Evolutionary conservation across 805 yeast species (phyloP).

Genomic region (Schizosaccharomyces cryophilus): DNA sequence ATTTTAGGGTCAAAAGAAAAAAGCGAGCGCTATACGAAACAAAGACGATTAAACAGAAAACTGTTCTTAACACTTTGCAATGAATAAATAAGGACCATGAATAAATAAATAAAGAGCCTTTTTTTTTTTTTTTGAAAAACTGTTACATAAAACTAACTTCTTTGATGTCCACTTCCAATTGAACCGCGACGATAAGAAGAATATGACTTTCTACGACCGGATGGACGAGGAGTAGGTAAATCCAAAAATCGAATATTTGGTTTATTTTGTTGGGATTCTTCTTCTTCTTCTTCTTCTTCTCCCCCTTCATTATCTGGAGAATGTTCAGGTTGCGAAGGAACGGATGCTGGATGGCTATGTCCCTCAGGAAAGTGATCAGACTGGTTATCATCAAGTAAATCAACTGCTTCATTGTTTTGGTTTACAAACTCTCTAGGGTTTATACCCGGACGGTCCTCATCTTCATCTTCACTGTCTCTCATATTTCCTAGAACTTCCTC

Average conservation of each 20-base stretch:
- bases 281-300: background rate
- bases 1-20: too few relatives aligned
- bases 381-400: background rate
- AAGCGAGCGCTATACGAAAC: too few relatives aligned
- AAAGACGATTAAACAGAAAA: too few relatives aligned
- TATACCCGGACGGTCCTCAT: background rate
- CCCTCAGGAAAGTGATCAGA: background rate
- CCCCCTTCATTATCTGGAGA: background rate
- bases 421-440: background rate
- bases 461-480: background rate
- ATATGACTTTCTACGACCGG: background rate
- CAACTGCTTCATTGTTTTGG: background rate
- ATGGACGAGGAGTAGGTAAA: background rate
- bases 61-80: too few relatives aligned
- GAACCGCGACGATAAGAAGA: background rate
- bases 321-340: background rate
- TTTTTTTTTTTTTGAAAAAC: background rate
- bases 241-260: background rate
- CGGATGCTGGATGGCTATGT: background rate
- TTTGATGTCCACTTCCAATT: background rate
- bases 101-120: background rate
- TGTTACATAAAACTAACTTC: background rate
- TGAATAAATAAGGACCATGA: background rate
- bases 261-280: background rate
- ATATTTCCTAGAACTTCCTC: slow-evolving; percentile 8